These are phyloP conservation scores for Fusarium nygamai DNA, from an alignment of 2,329 filamentous ascomycete species.

Conservation along the genomic window DNA sequence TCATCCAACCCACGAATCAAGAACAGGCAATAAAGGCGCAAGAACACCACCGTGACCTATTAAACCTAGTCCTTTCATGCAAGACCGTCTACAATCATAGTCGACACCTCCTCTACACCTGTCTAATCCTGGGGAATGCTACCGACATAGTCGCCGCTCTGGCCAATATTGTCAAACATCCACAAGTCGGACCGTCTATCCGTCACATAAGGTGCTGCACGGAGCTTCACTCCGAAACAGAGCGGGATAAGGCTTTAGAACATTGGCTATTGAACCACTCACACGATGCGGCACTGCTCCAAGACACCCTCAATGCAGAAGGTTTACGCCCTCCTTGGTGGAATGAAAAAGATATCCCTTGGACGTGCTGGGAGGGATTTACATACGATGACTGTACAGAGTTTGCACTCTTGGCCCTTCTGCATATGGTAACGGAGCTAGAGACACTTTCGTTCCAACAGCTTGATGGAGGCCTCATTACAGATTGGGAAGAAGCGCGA, in stretches of 20 bases:
- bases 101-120: constrained; percentile 8
- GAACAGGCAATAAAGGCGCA: background rate
- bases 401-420: background rate
- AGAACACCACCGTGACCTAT: background rate
- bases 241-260: background rate
- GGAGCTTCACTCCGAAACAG: background rate
- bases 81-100: background rate
- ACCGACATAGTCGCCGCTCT: background rate
- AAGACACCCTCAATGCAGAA: background rate
- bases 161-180: background rate
- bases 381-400: background rate
- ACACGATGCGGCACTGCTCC: background rate
- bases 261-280: background rate
- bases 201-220: constrained; percentile 6
- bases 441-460: constrained; percentile 6
- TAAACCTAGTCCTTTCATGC: background rate
- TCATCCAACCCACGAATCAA: constrained; percentile 2
- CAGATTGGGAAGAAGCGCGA: background rate
- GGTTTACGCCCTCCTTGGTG: constrained; percentile 4
- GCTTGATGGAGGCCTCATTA: background rate
- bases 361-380: background rate
- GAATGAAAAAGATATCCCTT: background rate
- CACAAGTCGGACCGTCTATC: constrained; percentile 17
- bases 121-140: background rate
- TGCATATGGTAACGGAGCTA: constrained; percentile 1